A percentile compares a stretch with the other conserved stretches of the same genome.
These are phyloP conservation scores for Hypoxylon sp. DNA, from an alignment of 2,329 filamentous ascomycete species.

Conservation along the genomic window DNA sequence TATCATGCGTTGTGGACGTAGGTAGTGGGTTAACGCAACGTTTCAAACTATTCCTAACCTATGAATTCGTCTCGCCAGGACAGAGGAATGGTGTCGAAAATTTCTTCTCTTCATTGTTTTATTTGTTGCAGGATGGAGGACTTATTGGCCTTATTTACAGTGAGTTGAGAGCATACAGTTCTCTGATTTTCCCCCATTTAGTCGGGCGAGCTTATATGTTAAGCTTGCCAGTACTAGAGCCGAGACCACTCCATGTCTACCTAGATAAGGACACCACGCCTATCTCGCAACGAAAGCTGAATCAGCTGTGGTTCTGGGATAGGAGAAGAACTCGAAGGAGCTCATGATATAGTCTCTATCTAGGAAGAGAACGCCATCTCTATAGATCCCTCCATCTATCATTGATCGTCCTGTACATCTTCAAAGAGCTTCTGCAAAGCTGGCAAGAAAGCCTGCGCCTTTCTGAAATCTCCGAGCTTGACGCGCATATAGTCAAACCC, in stretches of 20 bases:
- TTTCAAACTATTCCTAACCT: background rate
- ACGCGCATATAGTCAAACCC: constrained; percentile 86
- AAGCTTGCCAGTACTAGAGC: too few relatives aligned
- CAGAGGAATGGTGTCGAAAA: background rate
- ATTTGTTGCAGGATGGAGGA: background rate
- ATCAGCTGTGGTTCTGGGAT: background rate
- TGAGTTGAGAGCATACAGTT: background rate
- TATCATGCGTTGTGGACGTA: background rate
- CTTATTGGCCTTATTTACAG: background rate
- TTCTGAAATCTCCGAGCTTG: constrained; percentile 55
- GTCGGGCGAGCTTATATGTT: background rate
- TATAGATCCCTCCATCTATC: constrained; percentile 4
- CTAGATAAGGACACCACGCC: background rate
- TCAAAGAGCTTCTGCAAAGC: constrained; percentile 52
- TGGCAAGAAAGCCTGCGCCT: constrained; percentile 53
- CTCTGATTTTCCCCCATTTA: background rate
- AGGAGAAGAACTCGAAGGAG: background rate
- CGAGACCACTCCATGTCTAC: too few relatives aligned
- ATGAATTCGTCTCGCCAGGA: background rate
- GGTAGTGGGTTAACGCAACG: background rate
- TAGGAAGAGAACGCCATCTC: background rate
- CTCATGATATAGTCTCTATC: background rate
- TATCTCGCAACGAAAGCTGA: background rate
- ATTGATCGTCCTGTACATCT: constrained; percentile 30
- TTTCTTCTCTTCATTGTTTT: background rate